Base-by-base conservation (phyloP, 2,329 filamentous ascomycete genomes). In the Paecilomyces formosus region DNA sequence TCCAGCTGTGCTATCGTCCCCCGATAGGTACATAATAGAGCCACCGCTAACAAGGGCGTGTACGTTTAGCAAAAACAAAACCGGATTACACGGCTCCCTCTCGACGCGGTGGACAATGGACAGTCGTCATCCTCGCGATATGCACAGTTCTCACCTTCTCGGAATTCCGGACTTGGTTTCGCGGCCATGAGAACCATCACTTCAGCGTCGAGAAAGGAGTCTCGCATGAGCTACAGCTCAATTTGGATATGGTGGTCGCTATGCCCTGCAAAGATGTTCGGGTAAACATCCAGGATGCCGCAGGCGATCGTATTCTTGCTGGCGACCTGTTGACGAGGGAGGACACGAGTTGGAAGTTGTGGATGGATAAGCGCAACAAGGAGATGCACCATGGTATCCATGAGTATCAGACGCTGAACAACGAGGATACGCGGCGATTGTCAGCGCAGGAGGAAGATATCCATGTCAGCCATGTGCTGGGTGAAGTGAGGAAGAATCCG, bases 171-270 rank as follows among this genome's bases (percentile, higher is more conserved):
- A 86, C 88, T 57, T 97, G 93, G 92, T 94, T 90, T 84, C 80
- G 81, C 58, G 94, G 94, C 66, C 79, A 83, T 57, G 94, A 96
- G 70, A 86, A 85, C 58, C 93, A 97, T 73, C 90, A 89, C 61
- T 99, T 97, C 76, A 88, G 88, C 60, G 93, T 99, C 58, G 94
- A 97, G 75, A 94, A 95, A 76, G 90, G 90, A 64, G 83, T 99
- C 45, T 88, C 89, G 2, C 91, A 91, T 74, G 83, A 86, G 62
- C 84, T 99, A 73, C 92, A 97, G 76, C 88, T 99, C 77, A 99
- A 99, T 78, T 79, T 99, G 59, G 94, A 99, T 75, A 81, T 95
- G n/a, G 90, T 97, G 4, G 82, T 99, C 54, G 82, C 82, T 56
- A 99, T 99, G 94, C 79, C 82, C 66, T 99, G 94, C 79, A 78